Base-by-base conservation (phyloP, 1,139 yeast genomes). In the Lodderomyces parapsilosis region DNA sequence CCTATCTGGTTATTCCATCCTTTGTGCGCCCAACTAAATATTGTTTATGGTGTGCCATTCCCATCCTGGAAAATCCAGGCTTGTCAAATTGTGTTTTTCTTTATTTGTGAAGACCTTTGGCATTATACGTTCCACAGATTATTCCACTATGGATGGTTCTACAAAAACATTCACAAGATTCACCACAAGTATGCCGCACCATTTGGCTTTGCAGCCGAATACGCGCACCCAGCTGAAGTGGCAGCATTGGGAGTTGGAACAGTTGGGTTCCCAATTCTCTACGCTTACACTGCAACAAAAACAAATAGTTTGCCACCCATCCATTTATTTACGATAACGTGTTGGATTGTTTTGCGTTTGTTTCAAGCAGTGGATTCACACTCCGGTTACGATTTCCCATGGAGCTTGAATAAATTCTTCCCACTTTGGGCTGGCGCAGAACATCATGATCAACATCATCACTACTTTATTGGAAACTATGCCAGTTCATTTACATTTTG, bases 351-450 rank as follows among this genome's bases (percentile, higher is more conserved):
- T n/a, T 65, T 88, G 54, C 80, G 98, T 61, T 79, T 91, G 53
- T 82, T 84, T 69, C 98, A 91, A 69, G 98, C 98, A 7, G 90
- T 91, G 44, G 98, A 91, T 63, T 86, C 97, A 25, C 98, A 91
- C 65, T 89, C 97, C 1, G 98, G 98, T 45, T 91, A 91, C 66
- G 97, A 91, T 59, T 91, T 91, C 78, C 97, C 98, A 45, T 85
- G 95, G 90, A 88, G 96, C 5, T 76, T 91, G 60, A 91, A 88
- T 68, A 88, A 90, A 59, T 82, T 90, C 66, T 62, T 91, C 47
- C 96, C 97, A 30, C 78, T 91, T 68, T 91, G 98, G 98, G 96
- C 98, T 14, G 98, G 98, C 47, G 97, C 98, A 17, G 97, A 88
- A 57, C 98, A 91, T 65, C 98, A 91, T 62, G 98, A 91, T 62